A percentile compares a stretch with the other conserved stretches of the same genome.
Evolutionary conservation across 1,139 yeast species (phyloP).

Genomic region (Nakaseomyces sp.): DNA sequence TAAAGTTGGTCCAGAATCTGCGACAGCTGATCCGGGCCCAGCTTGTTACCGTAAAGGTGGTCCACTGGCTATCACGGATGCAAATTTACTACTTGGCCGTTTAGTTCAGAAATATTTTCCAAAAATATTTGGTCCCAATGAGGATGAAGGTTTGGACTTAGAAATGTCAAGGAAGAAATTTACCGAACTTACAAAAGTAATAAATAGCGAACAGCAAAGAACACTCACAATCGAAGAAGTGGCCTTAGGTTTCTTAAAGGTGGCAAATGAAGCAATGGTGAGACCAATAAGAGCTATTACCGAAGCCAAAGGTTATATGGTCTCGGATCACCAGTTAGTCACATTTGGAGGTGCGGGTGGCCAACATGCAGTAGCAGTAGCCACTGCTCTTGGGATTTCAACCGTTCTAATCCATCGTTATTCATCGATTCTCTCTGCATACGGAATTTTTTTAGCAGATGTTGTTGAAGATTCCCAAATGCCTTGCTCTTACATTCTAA

Average conservation of each 20-base stretch:
- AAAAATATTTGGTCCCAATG: slow-evolving; percentile 50
- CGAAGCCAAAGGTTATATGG: slow-evolving; percentile 44
- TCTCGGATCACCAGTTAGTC: slow-evolving; percentile 41
- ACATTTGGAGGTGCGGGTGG: slow-evolving; percentile 58
- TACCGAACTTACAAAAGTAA: slow-evolving; percentile 34
- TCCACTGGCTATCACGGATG: slow-evolving; percentile 52
- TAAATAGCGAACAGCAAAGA: slow-evolving; percentile 34
- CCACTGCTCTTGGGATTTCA: slow-evolving; percentile 39
- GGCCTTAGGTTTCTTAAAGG: slow-evolving; percentile 45
- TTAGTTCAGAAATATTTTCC: slow-evolving; percentile 49
- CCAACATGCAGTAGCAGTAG: slow-evolving; percentile 48
- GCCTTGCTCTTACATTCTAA: slow-evolving; percentile 40
- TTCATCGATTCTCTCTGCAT: slow-evolving; percentile 48
- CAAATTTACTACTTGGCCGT: slow-evolving; percentile 46
- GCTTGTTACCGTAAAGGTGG: slow-evolving; percentile 53
- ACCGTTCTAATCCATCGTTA: slow-evolving; percentile 43
- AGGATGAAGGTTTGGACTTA: slow-evolving; percentile 42
- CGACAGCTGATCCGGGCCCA: slow-evolving; percentile 57
- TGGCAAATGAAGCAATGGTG: slow-evolving; percentile 50
- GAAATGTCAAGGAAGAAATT: slow-evolving; percentile 36
- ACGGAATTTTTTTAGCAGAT: slow-evolving; percentile 50
- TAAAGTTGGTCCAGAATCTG: slow-evolving; percentile 53
- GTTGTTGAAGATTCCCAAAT: slow-evolving; percentile 59
- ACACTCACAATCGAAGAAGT: slow-evolving; percentile 39
- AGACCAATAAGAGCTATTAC: slow-evolving; percentile 48